Evolutionary conservation across 2,329 filamentous ascomycete genomes (phyloP).

Genomic region (Claviceps quebecensis): DNA sequence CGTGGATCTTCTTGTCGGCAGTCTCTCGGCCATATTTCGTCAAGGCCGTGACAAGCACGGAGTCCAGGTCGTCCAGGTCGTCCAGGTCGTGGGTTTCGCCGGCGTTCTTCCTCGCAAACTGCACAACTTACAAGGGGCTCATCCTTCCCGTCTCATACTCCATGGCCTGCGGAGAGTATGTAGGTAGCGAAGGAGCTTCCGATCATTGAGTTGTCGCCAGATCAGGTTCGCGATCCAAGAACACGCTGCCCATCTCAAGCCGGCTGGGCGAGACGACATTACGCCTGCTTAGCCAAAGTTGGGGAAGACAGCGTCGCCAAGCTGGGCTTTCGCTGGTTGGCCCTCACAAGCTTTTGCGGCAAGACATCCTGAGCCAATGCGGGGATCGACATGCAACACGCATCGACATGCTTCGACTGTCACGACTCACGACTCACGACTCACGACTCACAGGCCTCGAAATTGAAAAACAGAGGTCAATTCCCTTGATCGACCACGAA

Average conservation of each 20-base stretch:
- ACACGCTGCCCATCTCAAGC: too few relatives aligned
- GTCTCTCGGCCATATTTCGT: constrained; percentile 6
- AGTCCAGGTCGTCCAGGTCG: not conserved
- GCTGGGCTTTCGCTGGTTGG: not conserved
- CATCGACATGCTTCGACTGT: not conserved
- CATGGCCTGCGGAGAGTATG: not conserved
- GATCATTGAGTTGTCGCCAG: too few relatives aligned
- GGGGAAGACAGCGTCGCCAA: too few relatives aligned
- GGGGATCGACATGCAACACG: not conserved
- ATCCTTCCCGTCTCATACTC: not conserved
- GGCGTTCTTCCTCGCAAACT: not conserved
- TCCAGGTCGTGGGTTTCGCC: too few relatives aligned
- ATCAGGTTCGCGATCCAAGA: too few relatives aligned
- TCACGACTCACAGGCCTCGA: too few relatives aligned
- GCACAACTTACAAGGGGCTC: not conserved
- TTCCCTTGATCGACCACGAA: not conserved
- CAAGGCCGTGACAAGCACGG: not conserved
- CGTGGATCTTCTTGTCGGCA: constrained; percentile 6
- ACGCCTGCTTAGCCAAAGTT: too few relatives aligned
- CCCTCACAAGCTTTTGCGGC: not conserved
- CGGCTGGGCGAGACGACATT: too few relatives aligned
- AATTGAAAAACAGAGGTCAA: not conserved
- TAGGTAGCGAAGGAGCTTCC: not conserved
- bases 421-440: too few relatives aligned
- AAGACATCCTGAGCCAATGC: not conserved